A percentile compares a stretch with the other conserved stretches of the same genome.
Conservation (phyloP, 192 early-diverging fungal genomes). For the Mortierella hygrophila region DNA sequence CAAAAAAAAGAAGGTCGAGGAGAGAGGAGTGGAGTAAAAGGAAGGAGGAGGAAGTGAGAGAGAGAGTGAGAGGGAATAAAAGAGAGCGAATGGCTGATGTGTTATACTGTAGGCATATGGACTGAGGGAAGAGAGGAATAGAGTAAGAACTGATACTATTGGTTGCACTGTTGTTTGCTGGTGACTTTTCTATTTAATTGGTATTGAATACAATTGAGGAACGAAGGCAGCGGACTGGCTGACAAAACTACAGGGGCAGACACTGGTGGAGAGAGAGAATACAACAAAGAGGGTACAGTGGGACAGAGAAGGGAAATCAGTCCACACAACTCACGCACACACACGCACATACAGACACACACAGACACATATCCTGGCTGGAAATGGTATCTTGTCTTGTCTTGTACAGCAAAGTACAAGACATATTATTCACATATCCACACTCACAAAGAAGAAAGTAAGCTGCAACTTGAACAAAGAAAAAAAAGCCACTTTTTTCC, state of each 20-base stretch:
- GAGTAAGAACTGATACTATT: neutral
- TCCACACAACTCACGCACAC: neutral
- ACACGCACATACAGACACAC: too few relatives aligned
- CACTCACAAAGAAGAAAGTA: neutral
- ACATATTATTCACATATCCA: neutral
- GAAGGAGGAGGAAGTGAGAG: neutral
- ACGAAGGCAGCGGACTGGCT: neutral
- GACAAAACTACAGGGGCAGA: neutral
- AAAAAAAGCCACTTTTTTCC: neutral
- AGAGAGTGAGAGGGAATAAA: neutral
- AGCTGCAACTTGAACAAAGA: neutral
- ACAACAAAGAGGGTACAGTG: neutral
- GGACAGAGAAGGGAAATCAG: neutral
- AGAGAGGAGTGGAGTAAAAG: neutral
- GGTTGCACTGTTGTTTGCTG: too few relatives aligned
- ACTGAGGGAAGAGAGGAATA: neutral
- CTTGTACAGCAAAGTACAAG: neutral
- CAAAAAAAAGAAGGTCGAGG: neutral
- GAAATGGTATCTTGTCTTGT: too few relatives aligned
- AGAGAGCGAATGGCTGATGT: neutral
- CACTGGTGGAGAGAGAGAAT: neutral
- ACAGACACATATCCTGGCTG: too few relatives aligned
- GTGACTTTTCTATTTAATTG: too few relatives aligned
- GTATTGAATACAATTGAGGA: neutral
- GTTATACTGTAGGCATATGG: neutral